A percentile compares a stretch with the other conserved stretches of the same genome.
Evolutionary conservation across 2,329 filamentous ascomycete species (phyloP).

Genomic region (Talaromyces sp.): DNA sequence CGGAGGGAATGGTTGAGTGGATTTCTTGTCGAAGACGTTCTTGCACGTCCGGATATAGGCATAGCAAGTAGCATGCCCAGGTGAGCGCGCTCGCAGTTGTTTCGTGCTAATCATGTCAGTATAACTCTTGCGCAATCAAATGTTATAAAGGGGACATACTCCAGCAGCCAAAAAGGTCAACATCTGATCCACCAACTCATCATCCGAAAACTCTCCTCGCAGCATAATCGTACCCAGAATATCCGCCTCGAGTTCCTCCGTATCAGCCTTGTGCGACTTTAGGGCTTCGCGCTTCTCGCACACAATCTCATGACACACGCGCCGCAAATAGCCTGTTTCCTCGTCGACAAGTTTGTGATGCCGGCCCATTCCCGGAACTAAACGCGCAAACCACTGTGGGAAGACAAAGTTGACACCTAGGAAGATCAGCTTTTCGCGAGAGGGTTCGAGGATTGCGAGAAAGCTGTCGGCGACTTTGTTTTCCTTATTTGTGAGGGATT

Average conservation of each 20-base stretch:
- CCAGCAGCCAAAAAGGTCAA: conserved; percentile 38
- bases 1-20: conserved; percentile 36
- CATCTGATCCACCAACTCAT: conserved; percentile 37
- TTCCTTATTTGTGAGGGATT: conserved; percentile 43
- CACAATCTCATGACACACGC: conserved; percentile 29
- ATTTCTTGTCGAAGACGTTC: conserved; percentile 46
- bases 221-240: conserved; percentile 35
- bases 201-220: conserved; percentile 32
- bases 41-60: conserved; percentile 45
- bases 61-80: conserved; percentile 51
- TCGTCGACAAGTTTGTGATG: conserved; percentile 25
- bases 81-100: conserved; percentile 50
- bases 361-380: conserved; percentile 33
- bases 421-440: conserved; percentile 37
- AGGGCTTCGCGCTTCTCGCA: conserved; percentile 25
- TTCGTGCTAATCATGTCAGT: conserved; percentile 38
- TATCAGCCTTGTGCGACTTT: conserved; percentile 30
- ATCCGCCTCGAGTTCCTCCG: conserved; percentile 28
- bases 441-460: conserved; percentile 44
- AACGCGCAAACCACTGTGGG: conserved; percentile 45
- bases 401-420: conserved; percentile 42
- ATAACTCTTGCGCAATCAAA: background rate
- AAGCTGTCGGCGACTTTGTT: conserved; percentile 51
- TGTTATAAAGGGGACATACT: conserved; percentile 14
- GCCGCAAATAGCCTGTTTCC: conserved; percentile 26